Base-by-base conservation (phyloP, 208 protist species). In the Phytomonas sp. region DNA sequence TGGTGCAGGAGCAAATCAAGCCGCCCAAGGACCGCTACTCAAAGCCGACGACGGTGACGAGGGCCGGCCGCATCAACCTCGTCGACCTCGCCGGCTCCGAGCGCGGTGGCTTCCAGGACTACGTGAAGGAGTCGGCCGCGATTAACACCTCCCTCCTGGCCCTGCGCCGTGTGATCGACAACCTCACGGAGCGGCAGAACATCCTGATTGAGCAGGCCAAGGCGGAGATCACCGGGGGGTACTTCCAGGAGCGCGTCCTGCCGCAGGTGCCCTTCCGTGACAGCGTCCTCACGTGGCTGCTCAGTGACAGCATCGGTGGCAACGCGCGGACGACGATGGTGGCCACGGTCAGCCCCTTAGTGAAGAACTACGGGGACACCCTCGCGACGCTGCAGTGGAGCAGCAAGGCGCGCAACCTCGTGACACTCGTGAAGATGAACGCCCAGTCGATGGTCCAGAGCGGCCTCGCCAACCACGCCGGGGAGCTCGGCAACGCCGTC, bases 311-410 rank as follows among this genome's bases (percentile, higher is more conserved):
- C 76, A 92, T 97, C 73, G 92, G 90, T 51, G 92, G 92, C 43
- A 97, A 97, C 73, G 88, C 90, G 20, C 87, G 88, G 46, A 97
- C 92, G 37, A 94, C 88, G 17, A 97, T 97, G 86, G 84, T 97
- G 40, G 90, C 89, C 15, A 95, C 92, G 43, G 70, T 97, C n/a
- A 90, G 84, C 68, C 92, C 92, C 26, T 78, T 92, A 31, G 90
- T 89, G 30, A 92, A 93, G 76, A 93, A 96, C 85, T 93, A 93
- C 78, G 83, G 74, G 62, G 88, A 95, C 71, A 96, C 90, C 33
- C 78, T 92, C 33, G 84, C 88, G 15, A 97, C 95, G 15, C 81
- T 98, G 68, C 87, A 92, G 80, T 96, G 90, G 88, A 92, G 85
- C 74, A 93, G 87, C 77, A 95, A 91, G 78, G 90, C 90, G 1